A percentile compares a stretch with the other conserved stretches of the same genome.
Evolutionary conservation across 1,139 yeast species (phyloP).

Genomic region (Saccharomyces hybrid): DNA sequence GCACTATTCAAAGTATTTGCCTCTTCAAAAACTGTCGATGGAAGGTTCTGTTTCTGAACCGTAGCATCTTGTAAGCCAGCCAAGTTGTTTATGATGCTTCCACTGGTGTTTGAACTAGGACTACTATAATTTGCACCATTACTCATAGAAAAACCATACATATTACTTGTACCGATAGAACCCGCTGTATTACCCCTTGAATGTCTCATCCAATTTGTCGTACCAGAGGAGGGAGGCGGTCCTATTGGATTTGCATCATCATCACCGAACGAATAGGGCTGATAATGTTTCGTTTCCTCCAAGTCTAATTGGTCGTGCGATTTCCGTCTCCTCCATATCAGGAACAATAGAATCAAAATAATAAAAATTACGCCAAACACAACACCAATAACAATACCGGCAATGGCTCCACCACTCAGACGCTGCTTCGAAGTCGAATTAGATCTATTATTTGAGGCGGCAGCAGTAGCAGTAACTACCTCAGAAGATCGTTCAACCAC

Average conservation of each 20-base stretch:
- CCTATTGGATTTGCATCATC: slow-evolving; percentile 22
- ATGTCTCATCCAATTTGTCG: slow-evolving; percentile 14
- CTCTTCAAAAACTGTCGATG: slow-evolving; percentile 20
- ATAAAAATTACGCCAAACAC: slow-evolving; percentile 42
- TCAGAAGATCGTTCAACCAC: slow-evolving; percentile 10
- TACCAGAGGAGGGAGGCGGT: slow-evolving; percentile 11
- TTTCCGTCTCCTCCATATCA: slow-evolving; percentile 35
- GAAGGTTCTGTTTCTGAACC: slow-evolving; percentile 6
- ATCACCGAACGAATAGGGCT: slow-evolving; percentile 32
- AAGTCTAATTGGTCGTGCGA: slow-evolving; percentile 13
- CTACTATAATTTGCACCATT: slow-evolving; percentile 2
- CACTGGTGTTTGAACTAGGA: slow-evolving; percentile 6
- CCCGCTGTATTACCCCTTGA: slow-evolving; percentile 13
- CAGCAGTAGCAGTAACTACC: slow-evolving; percentile 9
- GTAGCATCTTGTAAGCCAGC: background rate
- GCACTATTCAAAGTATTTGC: slow-evolving; percentile 25
- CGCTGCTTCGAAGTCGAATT: slow-evolving; percentile 6
- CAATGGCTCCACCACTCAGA: slow-evolving; percentile 57
- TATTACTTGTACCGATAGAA: background rate
- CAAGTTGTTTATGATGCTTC: slow-evolving; percentile 1
- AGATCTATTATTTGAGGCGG: background rate
- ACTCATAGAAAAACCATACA: background rate
- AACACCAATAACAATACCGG: slow-evolving; percentile 63
- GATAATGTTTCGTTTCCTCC: slow-evolving; percentile 30
- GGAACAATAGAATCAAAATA: slow-evolving; percentile 32